Evolutionary conservation across 306 rosid genomes (phyloP).

Genomic region (Argentina anserina): DNA sequence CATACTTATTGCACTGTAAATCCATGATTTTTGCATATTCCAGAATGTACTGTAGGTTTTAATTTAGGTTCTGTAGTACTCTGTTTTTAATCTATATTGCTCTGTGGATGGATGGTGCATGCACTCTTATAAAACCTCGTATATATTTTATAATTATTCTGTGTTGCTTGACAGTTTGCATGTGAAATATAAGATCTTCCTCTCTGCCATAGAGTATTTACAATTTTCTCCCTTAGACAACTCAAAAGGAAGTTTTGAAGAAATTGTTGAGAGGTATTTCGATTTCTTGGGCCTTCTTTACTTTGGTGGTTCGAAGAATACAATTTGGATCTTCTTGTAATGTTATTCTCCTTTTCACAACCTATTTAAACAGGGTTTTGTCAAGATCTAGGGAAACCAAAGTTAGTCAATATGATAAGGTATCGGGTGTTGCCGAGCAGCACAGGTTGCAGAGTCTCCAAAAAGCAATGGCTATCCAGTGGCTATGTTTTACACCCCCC

Average conservation of each 20-base stretch:
- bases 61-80: background rate
- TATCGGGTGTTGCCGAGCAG: conserved; percentile 82
- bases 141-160: conserved; percentile 13
- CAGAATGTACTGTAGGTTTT: background rate
- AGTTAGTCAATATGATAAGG: conserved; percentile 53
- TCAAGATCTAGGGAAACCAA: conserved; percentile 86
- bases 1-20: too few relatives aligned
- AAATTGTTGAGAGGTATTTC: conserved; percentile 75
- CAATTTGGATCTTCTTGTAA: conserved; percentile 16
- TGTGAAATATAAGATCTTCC: conserved; percentile 85
- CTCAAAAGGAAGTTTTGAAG: conserved; percentile 92
- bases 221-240: conserved; percentile 70
- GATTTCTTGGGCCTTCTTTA: conserved; percentile 4
- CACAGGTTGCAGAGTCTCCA: conserved; percentile 88
- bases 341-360: conserved; percentile 18
- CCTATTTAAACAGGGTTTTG: conserved; percentile 63
- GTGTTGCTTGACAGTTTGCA: conserved; percentile 55
- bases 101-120: conserved; percentile 7
- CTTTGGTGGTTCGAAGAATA: conserved; percentile 10
- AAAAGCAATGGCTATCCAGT: conserved; percentile 89
- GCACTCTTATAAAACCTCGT: background rate
- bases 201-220: conserved; percentile 89
- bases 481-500: conserved; percentile 99
- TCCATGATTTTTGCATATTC: too few relatives aligned
- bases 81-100: background rate